Conservation (phyloP, 345 rosid genomes). For the Dimocarpus longan region DNA sequence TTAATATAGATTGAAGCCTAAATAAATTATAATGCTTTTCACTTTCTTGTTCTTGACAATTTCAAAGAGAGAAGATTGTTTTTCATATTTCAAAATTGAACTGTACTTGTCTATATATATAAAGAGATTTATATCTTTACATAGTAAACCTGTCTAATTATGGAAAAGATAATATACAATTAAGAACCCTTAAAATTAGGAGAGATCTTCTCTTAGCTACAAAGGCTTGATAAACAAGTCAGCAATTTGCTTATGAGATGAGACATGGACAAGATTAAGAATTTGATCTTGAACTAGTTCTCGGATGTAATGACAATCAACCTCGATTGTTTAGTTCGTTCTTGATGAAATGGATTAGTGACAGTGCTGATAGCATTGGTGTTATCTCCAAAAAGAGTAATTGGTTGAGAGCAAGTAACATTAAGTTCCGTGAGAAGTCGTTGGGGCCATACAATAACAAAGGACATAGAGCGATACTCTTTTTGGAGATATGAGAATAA, state of each 20-base stretch:
- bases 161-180: too few species aligned
- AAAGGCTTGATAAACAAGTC: background rate
- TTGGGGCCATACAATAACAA: background rate
- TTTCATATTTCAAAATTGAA: too few species aligned
- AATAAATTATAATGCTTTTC: too few species aligned
- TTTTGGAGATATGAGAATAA: too few species aligned
- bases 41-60: too few species aligned
- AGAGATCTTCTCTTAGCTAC: too few species aligned
- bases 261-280: background rate
- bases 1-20: too few species aligned
- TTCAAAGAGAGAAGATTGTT: too few species aligned
- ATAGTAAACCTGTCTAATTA: too few species aligned
- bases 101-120: too few species aligned
- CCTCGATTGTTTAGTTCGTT: background rate
- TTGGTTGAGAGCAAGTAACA: background rate
- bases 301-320: background rate
- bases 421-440: background rate
- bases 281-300: background rate
- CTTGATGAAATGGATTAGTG: background rate
- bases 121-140: too few species aligned
- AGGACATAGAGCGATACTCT: background rate
- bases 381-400: background rate
- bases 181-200: too few species aligned
- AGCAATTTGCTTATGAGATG: background rate
- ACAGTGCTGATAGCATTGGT: background rate